Conservation (phyloP, 106 monocot species). For the Phalaenopsis aphrodite region DNA sequence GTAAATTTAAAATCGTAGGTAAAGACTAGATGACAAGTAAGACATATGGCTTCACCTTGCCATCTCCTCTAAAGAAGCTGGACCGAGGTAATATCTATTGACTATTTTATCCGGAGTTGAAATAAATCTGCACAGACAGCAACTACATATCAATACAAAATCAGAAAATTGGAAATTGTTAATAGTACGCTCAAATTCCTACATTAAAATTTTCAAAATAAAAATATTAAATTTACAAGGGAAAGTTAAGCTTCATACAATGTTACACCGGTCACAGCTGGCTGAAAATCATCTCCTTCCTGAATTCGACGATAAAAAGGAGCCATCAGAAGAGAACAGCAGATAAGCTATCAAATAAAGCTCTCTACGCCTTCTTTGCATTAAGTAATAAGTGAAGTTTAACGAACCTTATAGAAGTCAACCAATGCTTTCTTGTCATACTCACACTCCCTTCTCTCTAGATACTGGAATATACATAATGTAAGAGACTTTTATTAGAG, state of each 20-base stretch:
- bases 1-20: too few species aligned
- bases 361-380: background rate
- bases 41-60: conserved; percentile 33
- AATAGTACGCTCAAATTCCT: background rate
- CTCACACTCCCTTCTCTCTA: conserved; percentile 87
- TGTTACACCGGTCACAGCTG: conserved; percentile 52
- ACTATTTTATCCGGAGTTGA: conserved; percentile 49
- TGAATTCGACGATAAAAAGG: conserved; percentile 1
- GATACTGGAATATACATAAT: conserved; percentile 39
- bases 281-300: conserved; percentile 41
- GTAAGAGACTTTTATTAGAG: background rate
- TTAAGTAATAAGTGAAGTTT: background rate
- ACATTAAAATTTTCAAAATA: background rate
- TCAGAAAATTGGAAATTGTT: background rate
- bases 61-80: conserved; percentile 76
- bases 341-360: background rate
- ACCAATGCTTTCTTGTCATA: conserved; percentile 66
- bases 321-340: background rate
- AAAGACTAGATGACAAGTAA: background rate
- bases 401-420: conserved; percentile 60
- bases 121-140: conserved; percentile 32
- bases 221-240: background rate
- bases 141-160: background rate
- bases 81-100: conserved; percentile 74
- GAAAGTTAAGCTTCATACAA: conserved; percentile 40